phyloP scores from a whole-genome alignment of 176 grass and related monocot species.

The Bolboschoenus planiculmis region DNA sequence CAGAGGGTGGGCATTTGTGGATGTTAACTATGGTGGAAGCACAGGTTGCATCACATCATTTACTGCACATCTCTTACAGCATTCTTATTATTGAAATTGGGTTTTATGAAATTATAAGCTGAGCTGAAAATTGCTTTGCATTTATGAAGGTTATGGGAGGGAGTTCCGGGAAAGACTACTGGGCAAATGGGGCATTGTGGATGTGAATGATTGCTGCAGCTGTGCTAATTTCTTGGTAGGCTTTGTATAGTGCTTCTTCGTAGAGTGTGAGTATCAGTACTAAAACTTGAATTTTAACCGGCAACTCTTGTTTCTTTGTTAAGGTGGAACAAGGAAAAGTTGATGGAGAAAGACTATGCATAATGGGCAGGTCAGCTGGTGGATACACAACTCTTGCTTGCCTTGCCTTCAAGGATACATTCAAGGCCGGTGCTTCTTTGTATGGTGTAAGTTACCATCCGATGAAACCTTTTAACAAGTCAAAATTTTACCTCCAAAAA shows the following conservation, averaged over 20 bases:
- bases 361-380: conserved; percentile 83
- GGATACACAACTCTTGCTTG: conserved; percentile 90
- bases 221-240: conserved; percentile 78
- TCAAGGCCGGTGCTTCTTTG: conserved; percentile 93
- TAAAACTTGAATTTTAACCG: conserved; percentile 19
- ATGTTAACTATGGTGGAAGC: conserved; percentile 98
- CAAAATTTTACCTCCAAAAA: neutral
- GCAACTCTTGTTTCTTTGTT: conserved; percentile 18
- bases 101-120: conserved; percentile 2
- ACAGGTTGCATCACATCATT: conserved; percentile 45
- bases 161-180: conserved; percentile 83
- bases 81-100: neutral
- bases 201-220: conserved; percentile 85
- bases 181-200: conserved; percentile 77
- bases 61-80: neutral
- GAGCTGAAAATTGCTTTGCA: neutral
- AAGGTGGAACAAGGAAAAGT: conserved; percentile 75
- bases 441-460: conserved; percentile 83
- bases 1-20: conserved; percentile 89
- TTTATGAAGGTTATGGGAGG: conserved; percentile 84
- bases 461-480: neutral
- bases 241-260: conserved; percentile 12
- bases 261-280: conserved; percentile 3
- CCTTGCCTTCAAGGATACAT: conserved; percentile 77
- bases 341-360: conserved; percentile 78